phyloP scores from a whole-genome alignment of 441 rosid genomes.

The Pelargonium australe region DNA sequence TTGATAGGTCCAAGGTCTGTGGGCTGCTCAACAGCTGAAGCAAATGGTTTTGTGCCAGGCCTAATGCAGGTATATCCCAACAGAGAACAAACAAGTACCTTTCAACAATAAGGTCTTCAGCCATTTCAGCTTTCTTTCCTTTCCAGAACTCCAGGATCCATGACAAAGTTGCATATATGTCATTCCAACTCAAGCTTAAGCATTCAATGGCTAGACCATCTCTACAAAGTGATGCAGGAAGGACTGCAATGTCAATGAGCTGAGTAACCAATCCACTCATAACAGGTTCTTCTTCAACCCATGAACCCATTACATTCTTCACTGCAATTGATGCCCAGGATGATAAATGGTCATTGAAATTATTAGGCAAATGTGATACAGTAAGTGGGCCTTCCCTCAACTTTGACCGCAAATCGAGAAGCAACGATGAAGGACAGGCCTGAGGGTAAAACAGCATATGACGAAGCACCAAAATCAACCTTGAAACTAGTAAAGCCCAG shows the following conservation, averaged over 20 bases:
- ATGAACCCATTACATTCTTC: conserved; percentile 47
- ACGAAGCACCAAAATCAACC: conserved; percentile 81
- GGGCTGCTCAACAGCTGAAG: conserved; percentile 37
- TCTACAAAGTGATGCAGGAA: conserved; percentile 54
- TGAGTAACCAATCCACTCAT: conserved; percentile 54
- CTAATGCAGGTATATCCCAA: conserved; percentile 62
- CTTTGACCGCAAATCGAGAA: conserved; percentile 67
- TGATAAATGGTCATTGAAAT: conserved; percentile 49
- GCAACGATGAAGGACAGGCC: conserved; percentile 71
- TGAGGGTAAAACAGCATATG: conserved; percentile 76
- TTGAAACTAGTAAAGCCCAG: conserved; percentile 89
- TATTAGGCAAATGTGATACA: conserved; percentile 38
- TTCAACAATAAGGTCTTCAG: conserved; percentile 89
- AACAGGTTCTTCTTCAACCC: conserved; percentile 58
- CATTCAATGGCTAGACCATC: conserved; percentile 50
- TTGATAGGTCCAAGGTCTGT: conserved; percentile 43
- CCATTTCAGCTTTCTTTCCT: conserved; percentile 57
- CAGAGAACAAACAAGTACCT: conserved; percentile 85
- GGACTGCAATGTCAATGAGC: conserved; percentile 60
- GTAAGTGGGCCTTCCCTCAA: conserved; percentile 61
- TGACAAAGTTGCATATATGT: conserved; percentile 51
- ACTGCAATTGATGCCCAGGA: conserved; percentile 65
- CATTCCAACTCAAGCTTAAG: conserved; percentile 50
- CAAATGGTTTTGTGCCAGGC: conserved; percentile 32
- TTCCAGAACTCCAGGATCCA: conserved; percentile 76